Percentiles rank a stretch among this genome's conserved stretches.
phyloP scores from a whole-genome alignment of 2,329 filamentous ascomycete genomes.

The Hysterium pulicare region DNA sequence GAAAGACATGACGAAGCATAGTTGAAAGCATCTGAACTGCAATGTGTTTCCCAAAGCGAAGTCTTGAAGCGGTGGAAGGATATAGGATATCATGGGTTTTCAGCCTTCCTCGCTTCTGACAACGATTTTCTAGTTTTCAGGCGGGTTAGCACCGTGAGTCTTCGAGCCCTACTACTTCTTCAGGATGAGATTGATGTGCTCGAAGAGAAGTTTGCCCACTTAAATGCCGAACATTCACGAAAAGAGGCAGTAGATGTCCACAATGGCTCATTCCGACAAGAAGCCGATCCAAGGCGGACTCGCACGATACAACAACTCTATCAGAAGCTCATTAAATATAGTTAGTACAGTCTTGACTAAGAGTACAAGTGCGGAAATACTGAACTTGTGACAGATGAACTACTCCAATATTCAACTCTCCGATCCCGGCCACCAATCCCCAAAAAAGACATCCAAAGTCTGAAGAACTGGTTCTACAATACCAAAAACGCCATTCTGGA shows the following conservation, averaged over 20 bases:
- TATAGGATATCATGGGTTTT: background rate
- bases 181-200: background rate
- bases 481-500: conserved; percentile 7
- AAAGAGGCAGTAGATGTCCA: background rate
- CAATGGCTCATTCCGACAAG: background rate
- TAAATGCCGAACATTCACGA: background rate
- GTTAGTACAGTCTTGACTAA: background rate
- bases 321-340: background rate
- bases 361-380: background rate
- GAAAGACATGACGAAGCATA: too few species aligned
- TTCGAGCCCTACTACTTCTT: background rate
- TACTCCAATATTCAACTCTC: conserved; percentile 9
- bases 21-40: too few species aligned
- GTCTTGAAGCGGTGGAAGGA: background rate
- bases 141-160: background rate
- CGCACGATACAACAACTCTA: background rate
- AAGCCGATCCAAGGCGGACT: background rate
- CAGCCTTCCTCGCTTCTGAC: background rate
- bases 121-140: background rate
- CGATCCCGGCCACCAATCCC: conserved; percentile 4
- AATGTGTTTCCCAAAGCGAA: too few species aligned
- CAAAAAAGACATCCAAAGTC: conserved; percentile 5
- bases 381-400: conserved; percentile 6
- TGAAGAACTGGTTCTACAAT: conserved; percentile 10
- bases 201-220: background rate